Evolutionary conservation across 768 basidiomycete genomes (phyloP).

Genomic region (Suillus clintonianus): DNA sequence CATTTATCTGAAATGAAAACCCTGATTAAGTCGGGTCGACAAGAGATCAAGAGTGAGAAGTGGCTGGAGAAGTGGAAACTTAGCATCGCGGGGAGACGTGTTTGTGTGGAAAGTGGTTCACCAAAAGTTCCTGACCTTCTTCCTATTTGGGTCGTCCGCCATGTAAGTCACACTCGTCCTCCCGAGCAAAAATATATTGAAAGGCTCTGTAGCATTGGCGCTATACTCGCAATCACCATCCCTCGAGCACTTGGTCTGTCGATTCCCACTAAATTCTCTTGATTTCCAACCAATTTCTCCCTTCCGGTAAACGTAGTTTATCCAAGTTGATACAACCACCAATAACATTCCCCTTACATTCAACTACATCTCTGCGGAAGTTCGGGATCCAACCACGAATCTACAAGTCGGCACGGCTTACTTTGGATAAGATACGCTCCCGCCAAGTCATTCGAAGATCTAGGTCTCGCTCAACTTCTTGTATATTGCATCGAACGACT

Average conservation of each 20-base stretch:
- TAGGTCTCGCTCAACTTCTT: conserved; percentile 81
- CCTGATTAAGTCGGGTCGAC: conserved; percentile 72
- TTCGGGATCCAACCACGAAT: conserved; percentile 70
- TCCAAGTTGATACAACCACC: conserved; percentile 73
- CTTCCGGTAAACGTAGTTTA: conserved; percentile 76
- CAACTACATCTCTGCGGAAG: conserved; percentile 60
- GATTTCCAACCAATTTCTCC: conserved; percentile 84
- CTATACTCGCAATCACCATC: conserved; percentile 77
- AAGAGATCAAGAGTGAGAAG: conserved; percentile 58
- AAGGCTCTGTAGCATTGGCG: conserved; percentile 48
- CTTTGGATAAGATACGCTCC: conserved; percentile 60
- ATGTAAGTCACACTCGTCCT: conserved; percentile 40
- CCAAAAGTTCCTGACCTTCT: conserved; percentile 70
- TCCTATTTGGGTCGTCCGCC: conserved; percentile 60
- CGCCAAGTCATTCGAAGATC: conserved; percentile 65
- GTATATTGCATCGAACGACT: conserved; percentile 73
- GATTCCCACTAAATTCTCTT: conserved; percentile 65
- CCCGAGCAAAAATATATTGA: conserved; percentile 4
- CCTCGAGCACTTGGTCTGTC: conserved; percentile 79
- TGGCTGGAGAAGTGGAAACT: conserved; percentile 62
- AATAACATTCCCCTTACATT: conserved; percentile 82
- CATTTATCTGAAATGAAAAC: conserved; percentile 73
- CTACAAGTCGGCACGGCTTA: conserved; percentile 70
- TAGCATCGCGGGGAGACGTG: conserved; percentile 84
- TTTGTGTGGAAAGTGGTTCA: conserved; percentile 78